Conservation (phyloP, 805 yeast genomes). For the Zygosaccharomyces pseudorouxii region DNA sequence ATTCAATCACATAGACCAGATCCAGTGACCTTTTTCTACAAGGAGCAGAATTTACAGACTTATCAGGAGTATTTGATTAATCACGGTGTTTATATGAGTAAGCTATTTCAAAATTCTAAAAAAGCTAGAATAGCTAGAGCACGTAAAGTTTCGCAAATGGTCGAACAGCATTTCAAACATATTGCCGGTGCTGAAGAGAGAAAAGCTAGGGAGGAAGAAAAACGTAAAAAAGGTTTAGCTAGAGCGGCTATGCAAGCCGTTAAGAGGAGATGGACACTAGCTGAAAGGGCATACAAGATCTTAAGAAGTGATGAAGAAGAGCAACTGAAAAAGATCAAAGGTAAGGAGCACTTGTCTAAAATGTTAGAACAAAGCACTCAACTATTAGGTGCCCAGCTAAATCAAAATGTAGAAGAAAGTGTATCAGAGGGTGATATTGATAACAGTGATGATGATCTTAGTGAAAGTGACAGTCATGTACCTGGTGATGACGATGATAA, state of each 20-base stretch:
- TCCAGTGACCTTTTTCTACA: constrained; percentile 39
- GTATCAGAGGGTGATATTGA: constrained; percentile 8
- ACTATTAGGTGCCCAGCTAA: constrained; percentile 77
- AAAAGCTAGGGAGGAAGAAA: constrained; percentile 68
- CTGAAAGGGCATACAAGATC: constrained; percentile 72
- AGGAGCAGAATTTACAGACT: constrained; percentile 41
- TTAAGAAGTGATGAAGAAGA: constrained; percentile 75
- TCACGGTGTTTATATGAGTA: constrained; percentile 71
- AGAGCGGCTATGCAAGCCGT: constrained; percentile 78
- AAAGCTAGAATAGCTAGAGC: constrained; percentile 62
- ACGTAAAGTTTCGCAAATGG: constrained; percentile 69
- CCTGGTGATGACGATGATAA: constrained; percentile 10
- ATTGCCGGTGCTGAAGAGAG: constrained; percentile 86
- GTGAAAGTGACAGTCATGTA: constrained; percentile 2
- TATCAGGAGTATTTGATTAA: constrained; percentile 69
- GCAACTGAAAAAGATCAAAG: constrained; percentile 70
- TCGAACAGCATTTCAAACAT: constrained; percentile 82
- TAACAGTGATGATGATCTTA: constrained; percentile 16
- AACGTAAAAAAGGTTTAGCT: constrained; percentile 64
- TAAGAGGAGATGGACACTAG: constrained; percentile 84
- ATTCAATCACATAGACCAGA: constrained; percentile 43
- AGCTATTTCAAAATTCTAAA: constrained; percentile 60
- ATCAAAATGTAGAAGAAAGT: constrained; percentile 34
- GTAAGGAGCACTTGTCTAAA: constrained; percentile 80
- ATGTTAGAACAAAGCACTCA: constrained; percentile 90